These are phyloP conservation scores for Candida nitratophila DNA, from an alignment of 805 yeast genomes.

Conservation along the genomic window DNA sequence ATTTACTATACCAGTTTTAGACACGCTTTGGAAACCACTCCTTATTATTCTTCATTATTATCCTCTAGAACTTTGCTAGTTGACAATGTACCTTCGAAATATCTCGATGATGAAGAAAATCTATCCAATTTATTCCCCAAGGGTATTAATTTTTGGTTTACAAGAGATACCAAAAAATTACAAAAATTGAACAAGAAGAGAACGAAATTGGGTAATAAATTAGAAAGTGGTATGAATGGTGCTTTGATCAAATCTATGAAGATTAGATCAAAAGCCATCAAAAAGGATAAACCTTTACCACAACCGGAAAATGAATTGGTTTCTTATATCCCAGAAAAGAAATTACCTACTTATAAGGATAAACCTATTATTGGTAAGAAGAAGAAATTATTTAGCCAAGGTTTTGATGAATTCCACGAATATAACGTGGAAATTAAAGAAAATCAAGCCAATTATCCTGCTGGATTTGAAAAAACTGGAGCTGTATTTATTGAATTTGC, in stretches of 20 bases:
- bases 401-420: constrained; percentile 59
- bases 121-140: constrained; percentile 58
- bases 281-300: constrained; percentile 50
- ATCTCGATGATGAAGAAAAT: constrained; percentile 36
- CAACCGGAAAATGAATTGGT: constrained; percentile 50
- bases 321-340: constrained; percentile 60
- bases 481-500: constrained; percentile 79
- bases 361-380: constrained; percentile 70
- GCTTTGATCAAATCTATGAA: constrained; percentile 55
- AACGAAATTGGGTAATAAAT: constrained; percentile 48
- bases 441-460: constrained; percentile 45
- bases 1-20: constrained; percentile 64
- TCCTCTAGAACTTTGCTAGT: constrained; percentile 69
- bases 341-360: constrained; percentile 78
- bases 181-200: constrained; percentile 55
- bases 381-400: constrained; percentile 76
- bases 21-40: constrained; percentile 69
- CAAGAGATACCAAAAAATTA: constrained; percentile 56
- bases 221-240: constrained; percentile 60
- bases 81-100: constrained; percentile 53
- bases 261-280: constrained; percentile 44
- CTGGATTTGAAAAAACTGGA: constrained; percentile 44
- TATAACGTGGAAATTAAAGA: constrained; percentile 58
- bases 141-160: constrained; percentile 51
- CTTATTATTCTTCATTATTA: constrained; percentile 60